These are phyloP conservation scores for Paramecium octaurelia DNA, from an alignment of 73 alveolate genomes.

Conservation along the genomic window DNA sequence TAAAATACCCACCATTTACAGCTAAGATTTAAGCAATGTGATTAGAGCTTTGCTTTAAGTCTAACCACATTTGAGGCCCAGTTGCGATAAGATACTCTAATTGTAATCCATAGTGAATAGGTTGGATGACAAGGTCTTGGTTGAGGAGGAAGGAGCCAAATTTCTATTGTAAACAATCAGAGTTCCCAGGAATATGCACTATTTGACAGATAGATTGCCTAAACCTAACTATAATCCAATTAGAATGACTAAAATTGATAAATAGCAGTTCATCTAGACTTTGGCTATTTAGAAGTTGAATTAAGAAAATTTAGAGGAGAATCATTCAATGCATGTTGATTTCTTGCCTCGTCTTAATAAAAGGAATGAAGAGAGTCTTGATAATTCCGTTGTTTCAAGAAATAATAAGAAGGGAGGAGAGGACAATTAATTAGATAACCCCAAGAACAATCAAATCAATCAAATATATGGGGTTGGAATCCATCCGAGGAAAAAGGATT, in stretches of 20 bases:
- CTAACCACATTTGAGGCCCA: constrained; percentile 56
- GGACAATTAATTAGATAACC: neutral
- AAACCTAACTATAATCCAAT: constrained; percentile 80
- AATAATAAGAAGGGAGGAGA: neutral
- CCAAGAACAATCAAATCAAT: neutral
- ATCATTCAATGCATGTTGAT: neutral
- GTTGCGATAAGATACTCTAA: constrained; percentile 51
- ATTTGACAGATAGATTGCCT: constrained; percentile 89
- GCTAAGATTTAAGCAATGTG: constrained; percentile 71
- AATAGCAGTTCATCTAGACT: constrained; percentile 36
- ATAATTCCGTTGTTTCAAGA: neutral
- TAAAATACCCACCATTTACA: constrained; percentile 74
- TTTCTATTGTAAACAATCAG: constrained; percentile 81
- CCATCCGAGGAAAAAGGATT: neutral
- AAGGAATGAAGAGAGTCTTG: neutral
- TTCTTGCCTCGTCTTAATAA: neutral
- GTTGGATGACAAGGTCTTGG: constrained; percentile 36
- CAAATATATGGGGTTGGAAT: neutral
- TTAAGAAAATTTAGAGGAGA: constrained; percentile 36
- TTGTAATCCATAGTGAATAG: constrained; percentile 40
- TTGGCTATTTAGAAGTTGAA: constrained; percentile 24
- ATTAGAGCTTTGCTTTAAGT: constrained; percentile 71
- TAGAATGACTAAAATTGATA: constrained; percentile 40
- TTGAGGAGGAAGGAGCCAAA: constrained; percentile 45
- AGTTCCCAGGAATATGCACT: constrained; percentile 88